phyloP scores from a whole-genome alignment of 108 stramenopile genomes.

The Fragilaria radians region DNA sequence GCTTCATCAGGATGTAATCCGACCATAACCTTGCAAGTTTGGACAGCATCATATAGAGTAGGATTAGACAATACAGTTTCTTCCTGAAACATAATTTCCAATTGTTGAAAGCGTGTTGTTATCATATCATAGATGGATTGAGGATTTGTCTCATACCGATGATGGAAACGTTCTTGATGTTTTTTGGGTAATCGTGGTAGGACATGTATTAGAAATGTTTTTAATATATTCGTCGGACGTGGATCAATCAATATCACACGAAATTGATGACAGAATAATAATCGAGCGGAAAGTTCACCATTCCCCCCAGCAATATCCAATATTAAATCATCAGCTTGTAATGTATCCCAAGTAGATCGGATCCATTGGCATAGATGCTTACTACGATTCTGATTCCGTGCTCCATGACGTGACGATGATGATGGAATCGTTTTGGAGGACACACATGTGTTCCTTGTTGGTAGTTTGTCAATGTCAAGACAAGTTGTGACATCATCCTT shows the following conservation, averaged over 20 bases:
- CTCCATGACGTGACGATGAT: conserved; percentile 72
- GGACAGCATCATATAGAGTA: conserved; percentile 19
- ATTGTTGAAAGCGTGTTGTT: conserved; percentile 38
- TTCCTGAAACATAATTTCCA: conserved; percentile 52
- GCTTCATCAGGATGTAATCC: conserved; percentile 85
- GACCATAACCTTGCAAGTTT: conserved; percentile 50
- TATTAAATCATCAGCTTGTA: not conserved
- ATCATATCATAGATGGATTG: conserved; percentile 35
- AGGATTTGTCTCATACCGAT: conserved; percentile 23
- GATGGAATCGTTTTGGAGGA: no score
- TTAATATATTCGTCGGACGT: conserved; percentile 47
- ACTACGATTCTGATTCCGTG: conserved; percentile 73
- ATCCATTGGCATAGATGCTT: conserved; percentile 75
- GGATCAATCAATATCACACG: conserved; percentile 77
- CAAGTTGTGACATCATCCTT: no score
- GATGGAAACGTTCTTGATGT: conserved; percentile 58
- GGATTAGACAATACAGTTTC: not conserved
- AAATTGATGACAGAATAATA: conserved; percentile 67
- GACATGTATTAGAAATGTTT: conserved; percentile 55
- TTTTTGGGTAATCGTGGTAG: conserved; percentile 78
- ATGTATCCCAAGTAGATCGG: conserved; percentile 42
- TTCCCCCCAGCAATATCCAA: conserved; percentile 75
- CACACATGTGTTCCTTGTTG: no score
- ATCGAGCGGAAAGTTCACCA: conserved; percentile 75
- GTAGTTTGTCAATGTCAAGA: no score